Percentiles rank a stretch among this genome's conserved stretches.
These are phyloP conservation scores for Arthrobotrys megalospora DNA, from an alignment of 2,329 filamentous ascomycete genomes.

Conservation along the genomic window DNA sequence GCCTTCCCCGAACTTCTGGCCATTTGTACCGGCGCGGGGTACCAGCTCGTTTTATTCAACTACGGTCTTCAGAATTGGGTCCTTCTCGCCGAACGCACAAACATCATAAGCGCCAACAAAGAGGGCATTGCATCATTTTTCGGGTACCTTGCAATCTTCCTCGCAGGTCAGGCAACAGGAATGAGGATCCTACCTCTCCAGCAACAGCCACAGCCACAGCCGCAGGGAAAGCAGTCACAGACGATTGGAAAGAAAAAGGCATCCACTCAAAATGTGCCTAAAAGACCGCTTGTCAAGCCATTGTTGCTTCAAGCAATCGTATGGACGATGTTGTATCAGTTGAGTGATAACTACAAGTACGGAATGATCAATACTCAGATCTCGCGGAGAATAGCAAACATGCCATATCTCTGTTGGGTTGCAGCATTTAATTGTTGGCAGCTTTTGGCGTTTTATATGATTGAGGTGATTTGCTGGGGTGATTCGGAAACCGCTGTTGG, in stretches of 20 bases:
- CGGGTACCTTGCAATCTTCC: constrained; percentile 94
- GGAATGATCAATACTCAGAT: constrained; percentile 80
- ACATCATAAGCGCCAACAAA: constrained; percentile 88
- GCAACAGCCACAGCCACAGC: constrained; percentile 58
- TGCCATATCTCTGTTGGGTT: constrained; percentile 94
- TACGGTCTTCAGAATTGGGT: constrained; percentile 87
- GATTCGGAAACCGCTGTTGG: constrained; percentile 74
- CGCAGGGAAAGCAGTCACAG: constrained; percentile 65
- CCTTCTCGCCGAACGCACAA: constrained; percentile 82
- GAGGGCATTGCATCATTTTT: constrained; percentile 96
- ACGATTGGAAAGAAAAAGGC: constrained; percentile 64
- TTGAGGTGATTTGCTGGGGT: constrained; percentile 84
- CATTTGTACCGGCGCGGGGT: constrained; percentile 69
- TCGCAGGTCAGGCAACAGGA: constrained; percentile 87
- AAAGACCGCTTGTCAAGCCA: constrained; percentile 75
- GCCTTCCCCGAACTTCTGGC: constrained; percentile 71
- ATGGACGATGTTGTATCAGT: constrained; percentile 80
- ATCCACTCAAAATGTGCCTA: constrained; percentile 68
- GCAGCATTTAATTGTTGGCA: constrained; percentile 91
- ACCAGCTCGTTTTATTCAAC: constrained; percentile 82
- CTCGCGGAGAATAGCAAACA: constrained; percentile 89
- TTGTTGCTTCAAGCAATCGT: constrained; percentile 76
- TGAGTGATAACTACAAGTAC: constrained; percentile 77
- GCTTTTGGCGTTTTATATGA: constrained; percentile 80
- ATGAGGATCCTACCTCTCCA: constrained; percentile 80